phyloP scores from a whole-genome alignment of 129 eudicot genomes.

The Escallonia herrerae region DNA sequence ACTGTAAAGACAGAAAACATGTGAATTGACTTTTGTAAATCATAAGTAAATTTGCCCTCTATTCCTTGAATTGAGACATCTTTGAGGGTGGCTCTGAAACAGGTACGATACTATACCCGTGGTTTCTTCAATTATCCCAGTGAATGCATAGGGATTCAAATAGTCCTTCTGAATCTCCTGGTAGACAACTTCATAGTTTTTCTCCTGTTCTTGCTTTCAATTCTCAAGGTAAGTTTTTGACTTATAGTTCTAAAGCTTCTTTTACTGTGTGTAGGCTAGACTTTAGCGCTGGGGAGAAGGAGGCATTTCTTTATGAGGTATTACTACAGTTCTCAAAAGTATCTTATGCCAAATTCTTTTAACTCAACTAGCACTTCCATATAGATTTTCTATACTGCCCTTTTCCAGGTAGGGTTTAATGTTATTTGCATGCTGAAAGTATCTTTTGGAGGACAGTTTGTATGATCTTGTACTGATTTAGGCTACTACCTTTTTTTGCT shows the following conservation, averaged over 20 bases:
- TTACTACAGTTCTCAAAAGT: slow-evolving; percentile 2
- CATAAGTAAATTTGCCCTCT: neutral
- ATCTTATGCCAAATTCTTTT: neutral
- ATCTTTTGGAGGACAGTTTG: no score
- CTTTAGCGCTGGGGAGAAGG: slow-evolving; percentile 70
- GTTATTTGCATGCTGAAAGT: no score
- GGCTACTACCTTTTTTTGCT: no score
- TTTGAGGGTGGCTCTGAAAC: neutral
- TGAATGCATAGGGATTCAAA: neutral
- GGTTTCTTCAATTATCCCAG: neutral
- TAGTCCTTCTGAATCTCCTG: neutral
- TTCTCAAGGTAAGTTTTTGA: slow-evolving; percentile 1
- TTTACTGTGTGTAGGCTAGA: slow-evolving; percentile 65
- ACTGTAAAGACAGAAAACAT: no score
- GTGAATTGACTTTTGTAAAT: no score
- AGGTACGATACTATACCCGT: neutral
- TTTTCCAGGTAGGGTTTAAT: no score
- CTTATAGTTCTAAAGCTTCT: slow-evolving; percentile 19
- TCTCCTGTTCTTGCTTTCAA: neutral
- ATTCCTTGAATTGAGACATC: slow-evolving; percentile 2
- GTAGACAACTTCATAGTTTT: neutral
- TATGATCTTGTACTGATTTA: no score
- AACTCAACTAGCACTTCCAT: neutral
- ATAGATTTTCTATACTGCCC: no score
- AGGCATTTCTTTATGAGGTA: slow-evolving; percentile 77